Evolutionary conservation across 2,329 filamentous ascomycete species (phyloP).

Genomic region (Paramyrothecium sp.): DNA sequence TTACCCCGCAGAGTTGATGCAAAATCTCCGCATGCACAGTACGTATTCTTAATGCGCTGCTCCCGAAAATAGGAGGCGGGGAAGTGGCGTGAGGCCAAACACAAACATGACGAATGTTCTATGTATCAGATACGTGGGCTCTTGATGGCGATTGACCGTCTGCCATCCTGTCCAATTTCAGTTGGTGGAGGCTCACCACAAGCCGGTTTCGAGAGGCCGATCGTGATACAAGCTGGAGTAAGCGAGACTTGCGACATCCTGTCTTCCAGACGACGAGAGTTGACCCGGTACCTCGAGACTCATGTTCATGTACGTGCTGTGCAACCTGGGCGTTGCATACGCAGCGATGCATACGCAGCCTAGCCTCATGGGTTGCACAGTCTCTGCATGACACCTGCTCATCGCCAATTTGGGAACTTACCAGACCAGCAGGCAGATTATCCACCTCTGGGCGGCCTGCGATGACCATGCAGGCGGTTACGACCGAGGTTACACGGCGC

Average conservation of each 20-base stretch:
- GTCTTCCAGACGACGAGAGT: neutral
- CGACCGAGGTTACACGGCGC: too few species aligned
- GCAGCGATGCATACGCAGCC: neutral
- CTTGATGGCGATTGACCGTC: neutral
- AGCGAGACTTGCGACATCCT: neutral
- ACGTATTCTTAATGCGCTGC: too few species aligned
- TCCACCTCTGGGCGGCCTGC: too few species aligned
- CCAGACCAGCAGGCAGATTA: too few species aligned
- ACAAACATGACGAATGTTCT: neutral
- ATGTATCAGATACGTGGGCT: neutral
- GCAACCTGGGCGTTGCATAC: neutral
- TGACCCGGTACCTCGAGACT: neutral
- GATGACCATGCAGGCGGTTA: too few species aligned
- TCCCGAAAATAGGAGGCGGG: too few species aligned
- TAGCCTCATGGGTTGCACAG: neutral
- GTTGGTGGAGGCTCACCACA: neutral
- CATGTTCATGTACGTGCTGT: neutral
- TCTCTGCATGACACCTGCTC: neutral
- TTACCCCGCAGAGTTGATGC: too few species aligned
- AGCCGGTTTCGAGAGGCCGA: neutral
- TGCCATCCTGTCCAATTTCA: neutral
- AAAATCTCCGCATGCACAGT: too few species aligned
- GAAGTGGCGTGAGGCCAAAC: too few species aligned
- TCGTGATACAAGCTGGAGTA: neutral
- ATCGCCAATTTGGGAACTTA: neutral